A percentile compares a stretch with the other conserved stretches of the same genome.
These are phyloP conservation scores for Pythium folliculosum DNA, from an alignment of 352 stramenopile genomes.

Conservation along the genomic window DNA sequence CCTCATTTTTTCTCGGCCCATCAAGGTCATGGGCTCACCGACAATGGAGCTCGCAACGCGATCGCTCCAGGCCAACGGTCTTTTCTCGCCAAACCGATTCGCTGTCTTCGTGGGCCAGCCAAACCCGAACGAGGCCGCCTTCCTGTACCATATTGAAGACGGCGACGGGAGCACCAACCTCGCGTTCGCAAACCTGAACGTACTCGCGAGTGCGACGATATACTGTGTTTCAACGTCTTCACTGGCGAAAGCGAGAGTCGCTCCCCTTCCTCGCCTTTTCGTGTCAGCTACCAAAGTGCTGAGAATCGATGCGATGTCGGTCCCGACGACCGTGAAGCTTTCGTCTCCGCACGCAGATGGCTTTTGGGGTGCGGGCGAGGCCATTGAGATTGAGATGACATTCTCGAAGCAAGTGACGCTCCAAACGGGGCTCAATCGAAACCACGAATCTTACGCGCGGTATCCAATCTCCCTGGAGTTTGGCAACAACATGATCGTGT, in stretches of 20 bases:
- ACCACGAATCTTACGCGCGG: slow-evolving; percentile 55
- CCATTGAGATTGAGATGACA: slow-evolving; percentile 66
- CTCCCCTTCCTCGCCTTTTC: slow-evolving; percentile 38
- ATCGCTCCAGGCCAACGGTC: slow-evolving; percentile 45
- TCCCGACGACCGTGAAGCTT: slow-evolving; percentile 60
- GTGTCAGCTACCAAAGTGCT: slow-evolving; percentile 38
- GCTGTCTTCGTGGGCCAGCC: slow-evolving; percentile 52
- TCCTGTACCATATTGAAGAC: slow-evolving; percentile 62
- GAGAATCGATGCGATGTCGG: slow-evolving; percentile 52
- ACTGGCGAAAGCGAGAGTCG: slow-evolving; percentile 25
- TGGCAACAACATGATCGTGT: slow-evolving; percentile 48
- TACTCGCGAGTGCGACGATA: slow-evolving; percentile 41
- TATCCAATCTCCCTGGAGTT: slow-evolving; percentile 44
- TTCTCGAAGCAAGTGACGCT: slow-evolving; percentile 70
- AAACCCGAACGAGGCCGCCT: slow-evolving; percentile 46
- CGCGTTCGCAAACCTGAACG: slow-evolving; percentile 46
- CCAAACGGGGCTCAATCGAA: slow-evolving; percentile 59
- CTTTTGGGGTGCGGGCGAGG: slow-evolving; percentile 56
- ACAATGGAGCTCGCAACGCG: slow-evolving; percentile 62
- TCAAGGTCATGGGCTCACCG: slow-evolving; percentile 47
- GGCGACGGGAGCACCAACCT: slow-evolving; percentile 63
- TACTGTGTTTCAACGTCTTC: slow-evolving; percentile 55
- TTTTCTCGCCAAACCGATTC: slow-evolving; percentile 46
- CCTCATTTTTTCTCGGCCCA: slow-evolving; percentile 57
- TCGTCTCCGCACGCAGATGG: slow-evolving; percentile 53